These are phyloP conservation scores for Pseudonectria buxi DNA, from an alignment of 2,329 filamentous ascomycete genomes.

Conservation along the genomic window DNA sequence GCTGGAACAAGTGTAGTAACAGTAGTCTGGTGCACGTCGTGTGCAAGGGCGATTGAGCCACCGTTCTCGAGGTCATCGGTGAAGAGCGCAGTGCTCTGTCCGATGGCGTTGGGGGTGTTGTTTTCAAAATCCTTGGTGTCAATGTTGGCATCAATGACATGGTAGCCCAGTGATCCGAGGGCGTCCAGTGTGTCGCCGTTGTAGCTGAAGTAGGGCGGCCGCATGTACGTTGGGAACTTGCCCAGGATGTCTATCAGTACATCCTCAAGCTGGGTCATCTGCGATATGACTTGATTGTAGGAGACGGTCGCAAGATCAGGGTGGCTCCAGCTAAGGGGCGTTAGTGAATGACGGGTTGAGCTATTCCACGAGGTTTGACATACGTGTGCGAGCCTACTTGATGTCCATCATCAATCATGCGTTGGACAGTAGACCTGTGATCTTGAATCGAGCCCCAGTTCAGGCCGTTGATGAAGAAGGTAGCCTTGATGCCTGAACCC, in stretches of 20 bases:
- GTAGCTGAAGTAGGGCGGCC: conserved; percentile 32
- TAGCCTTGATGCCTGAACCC: conserved; percentile 19
- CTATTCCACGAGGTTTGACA: conserved; percentile 12
- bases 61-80: conserved; percentile 16
- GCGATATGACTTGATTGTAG: conserved; percentile 14
- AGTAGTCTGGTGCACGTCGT: conserved; percentile 39
- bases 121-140: conserved; percentile 51
- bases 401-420: conserved; percentile 42
- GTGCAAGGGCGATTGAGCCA: conserved; percentile 40
- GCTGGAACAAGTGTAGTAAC: conserved; percentile 27
- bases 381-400: conserved; percentile 47
- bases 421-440: conserved; percentile 15
- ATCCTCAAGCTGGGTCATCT: conserved; percentile 29
- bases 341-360: conserved; percentile 13
- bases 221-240: conserved; percentile 28
- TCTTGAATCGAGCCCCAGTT: conserved; percentile 12
- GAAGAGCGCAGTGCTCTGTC: conserved; percentile 28
- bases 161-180: conserved; percentile 36
- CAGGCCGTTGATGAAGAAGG: conserved; percentile 20
- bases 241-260: conserved; percentile 25
- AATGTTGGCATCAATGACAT: conserved; percentile 46
- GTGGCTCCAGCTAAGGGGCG: conserved; percentile 18
- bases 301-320: conserved; percentile 25
- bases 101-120: conserved; percentile 37
- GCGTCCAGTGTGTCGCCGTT: conserved; percentile 21